Evolutionary conservation across 208 protist genomes (phyloP), one percentile per base, ranked within the genome.

Genomic region (Histomonas meleagridis): DNA sequence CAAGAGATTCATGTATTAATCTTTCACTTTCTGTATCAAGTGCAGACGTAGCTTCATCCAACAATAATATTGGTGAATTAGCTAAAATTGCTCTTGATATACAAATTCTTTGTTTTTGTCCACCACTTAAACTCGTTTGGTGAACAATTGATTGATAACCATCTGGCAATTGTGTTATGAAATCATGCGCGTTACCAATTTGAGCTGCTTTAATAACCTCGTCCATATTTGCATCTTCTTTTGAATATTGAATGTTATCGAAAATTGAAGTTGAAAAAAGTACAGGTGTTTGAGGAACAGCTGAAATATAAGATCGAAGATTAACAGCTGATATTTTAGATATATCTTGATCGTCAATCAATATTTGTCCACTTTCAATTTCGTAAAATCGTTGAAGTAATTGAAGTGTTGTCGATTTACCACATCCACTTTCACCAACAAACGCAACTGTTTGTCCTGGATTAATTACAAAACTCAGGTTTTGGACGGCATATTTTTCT

Each of bases 171-270:
- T 86, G 23, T 0, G 0, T 38, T 9, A 86, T 86, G 26, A 86
- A 86, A 55, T 86, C 28, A 86, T 86, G 38, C 9, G 76, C 76
- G 55, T 86, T 86, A 60, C 28, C 94, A 26, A 92, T 53, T 76
- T 92, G 78, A 0, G 93, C 91, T 9, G 94, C 93, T 40, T 92
- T 93, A 23, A 76, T 43, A 40, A 95, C 65, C 46, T 95, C 92
- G 23, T 92, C 92, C 12, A 26, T 4, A 14, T 49, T 92, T 18
- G 91, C 51, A 46, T 92, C 62, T 26, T 70, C 62, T 0, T 92
- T 72, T 23, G 92, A 92, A 62, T 92, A 93, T 16, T 94, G 93
- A 9, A 92, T 91, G 49, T 95, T 95, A 51, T 95, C 95, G 16
- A 93, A 55, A n/a, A 51, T 18, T 18, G 94, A 93, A 16, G 81